These are phyloP conservation scores for Huntiella decipiens DNA, from an alignment of 2,329 filamentous ascomycete species.

Conservation along the genomic window DNA sequence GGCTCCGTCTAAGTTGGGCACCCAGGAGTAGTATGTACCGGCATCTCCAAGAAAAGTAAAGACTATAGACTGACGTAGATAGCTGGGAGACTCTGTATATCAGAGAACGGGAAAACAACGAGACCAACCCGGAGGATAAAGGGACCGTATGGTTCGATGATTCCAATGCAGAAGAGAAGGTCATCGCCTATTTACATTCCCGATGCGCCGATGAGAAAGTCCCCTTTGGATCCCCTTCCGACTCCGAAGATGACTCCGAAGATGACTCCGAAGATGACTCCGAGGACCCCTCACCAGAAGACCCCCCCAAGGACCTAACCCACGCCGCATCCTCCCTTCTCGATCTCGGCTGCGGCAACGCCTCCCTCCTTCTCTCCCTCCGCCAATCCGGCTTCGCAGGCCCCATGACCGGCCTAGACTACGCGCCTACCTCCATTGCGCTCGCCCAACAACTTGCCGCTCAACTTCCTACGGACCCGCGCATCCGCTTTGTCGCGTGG, in stretches of 20 bases:
- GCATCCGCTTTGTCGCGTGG: constrained; percentile 36
- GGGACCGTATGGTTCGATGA: constrained; percentile 96
- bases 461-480: constrained; percentile 7
- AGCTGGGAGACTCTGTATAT: constrained; percentile 65
- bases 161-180: constrained; percentile 66
- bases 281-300: constrained; percentile 12
- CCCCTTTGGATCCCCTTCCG: constrained; percentile 6
- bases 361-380: constrained; percentile 70
- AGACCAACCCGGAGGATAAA: constrained; percentile 53
- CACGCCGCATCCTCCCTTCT: constrained; percentile 33
- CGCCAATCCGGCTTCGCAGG: constrained; percentile 44
- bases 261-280: constrained; percentile 15
- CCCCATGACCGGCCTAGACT: constrained; percentile 71
- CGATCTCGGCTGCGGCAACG: constrained; percentile 88
- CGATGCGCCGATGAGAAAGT: constrained; percentile 1
- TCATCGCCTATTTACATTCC: constrained; percentile 45
- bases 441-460: constrained; percentile 48
- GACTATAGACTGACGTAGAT: neutral
- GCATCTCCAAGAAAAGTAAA: neutral
- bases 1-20: constrained; percentile 62
- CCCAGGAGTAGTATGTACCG: constrained; percentile 63
- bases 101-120: constrained; percentile 51
- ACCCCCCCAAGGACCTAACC: constrained; percentile 19
- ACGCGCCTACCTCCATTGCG: constrained; percentile 54
- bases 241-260: constrained; percentile 15